Base-by-base conservation (phyloP, 176 grass and related monocot genomes). In the Dendrocalamus sinicus region DNA sequence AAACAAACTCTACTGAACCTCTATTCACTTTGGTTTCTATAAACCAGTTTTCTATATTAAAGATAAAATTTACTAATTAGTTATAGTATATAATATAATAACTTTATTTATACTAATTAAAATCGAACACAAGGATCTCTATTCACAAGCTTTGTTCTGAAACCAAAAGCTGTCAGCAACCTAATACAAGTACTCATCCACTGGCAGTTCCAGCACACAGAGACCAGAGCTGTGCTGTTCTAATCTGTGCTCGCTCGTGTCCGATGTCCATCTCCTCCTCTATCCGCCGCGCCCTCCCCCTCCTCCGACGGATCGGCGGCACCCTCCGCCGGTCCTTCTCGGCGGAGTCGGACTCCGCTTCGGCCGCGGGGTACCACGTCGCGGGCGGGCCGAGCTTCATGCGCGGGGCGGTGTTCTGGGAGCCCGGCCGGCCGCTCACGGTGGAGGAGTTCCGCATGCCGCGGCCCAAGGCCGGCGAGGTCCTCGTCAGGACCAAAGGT, bases 401-500 rank as follows among this genome's bases (percentile, higher is more conserved):
- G 96, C 89, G 88, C 74, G 93, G 84, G 53, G 74, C 89, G 7
- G 93, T 98, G 74, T 98, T 98, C 92, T 95, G 94, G 88, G 96
- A 98, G 87, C 88, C 96, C n/a, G 94, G 94, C 61, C 91, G 96
- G 12, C 93, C 96, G 53, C 93, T 98, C 30, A 89, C 93, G 9
- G 69, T 94, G 73, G 96, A 99, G 91, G 96, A 99, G 51, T 95
- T 99, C 75, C 84, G 69, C 51, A 99, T 99, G 96, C 96, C 96
- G 44, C 84, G 91, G 5, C 96, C 96, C 78, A 99, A 99, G 86
- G 88, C 93, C 74, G 96, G 96, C 64, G 96, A 99, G 93, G 5
- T 94, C 83, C 93, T 99, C 64, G 88, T 99, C 86, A 95, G 84
- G 81, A 99, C 96, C 75, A 99, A 93, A 93, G 91, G 94, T 96